Evolutionary conservation across 1,284 basidiomycete species (phyloP).

Genomic region (Cryptococcus sp.): DNA sequence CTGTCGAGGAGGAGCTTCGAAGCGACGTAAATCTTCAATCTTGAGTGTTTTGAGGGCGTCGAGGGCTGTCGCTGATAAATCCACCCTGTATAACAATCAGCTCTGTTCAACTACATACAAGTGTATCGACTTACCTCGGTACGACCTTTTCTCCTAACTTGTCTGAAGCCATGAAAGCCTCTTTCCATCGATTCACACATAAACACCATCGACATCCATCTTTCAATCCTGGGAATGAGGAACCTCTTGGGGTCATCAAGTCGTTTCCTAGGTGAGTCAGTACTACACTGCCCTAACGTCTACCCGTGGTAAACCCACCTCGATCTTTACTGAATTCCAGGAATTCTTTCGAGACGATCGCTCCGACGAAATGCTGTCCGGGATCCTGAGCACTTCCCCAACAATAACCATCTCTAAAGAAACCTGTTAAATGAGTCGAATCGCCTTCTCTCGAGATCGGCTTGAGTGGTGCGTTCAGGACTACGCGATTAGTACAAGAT

Average conservation of each 20-base stretch:
- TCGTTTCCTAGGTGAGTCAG: conserved; percentile 35
- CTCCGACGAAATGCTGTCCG: conserved; percentile 41
- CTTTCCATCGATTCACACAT: conserved; percentile 47
- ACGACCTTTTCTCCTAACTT: conserved; percentile 37
- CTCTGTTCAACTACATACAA: not conserved
- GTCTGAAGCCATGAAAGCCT: conserved; percentile 40
- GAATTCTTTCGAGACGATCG: conserved; percentile 39
- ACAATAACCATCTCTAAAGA: conserved; percentile 40
- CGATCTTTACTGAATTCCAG: conserved; percentile 36
- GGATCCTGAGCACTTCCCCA: conserved; percentile 33
- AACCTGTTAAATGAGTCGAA: conserved; percentile 36
- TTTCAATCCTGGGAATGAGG: conserved; percentile 35
- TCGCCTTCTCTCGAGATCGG: conserved; percentile 31
- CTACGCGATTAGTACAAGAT: conserved; percentile 7
- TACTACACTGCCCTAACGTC: not conserved
- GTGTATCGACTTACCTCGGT: conserved; percentile 24
- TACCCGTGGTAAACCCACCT: conserved; percentile 21
- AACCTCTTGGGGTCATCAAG: conserved; percentile 24
- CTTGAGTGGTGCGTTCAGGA: conserved; percentile 36
- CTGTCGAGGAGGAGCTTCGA: conserved; percentile 10
- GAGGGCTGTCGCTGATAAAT: conserved; percentile 37
- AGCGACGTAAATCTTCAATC: conserved; percentile 37
- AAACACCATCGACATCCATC: conserved; percentile 47
- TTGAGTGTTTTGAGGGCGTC: conserved; percentile 31
- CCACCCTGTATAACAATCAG: conserved; percentile 20